These are phyloP conservation scores for Fusarium verticillioides DNA, from an alignment of 2,329 filamentous ascomycete species.

Conservation along the genomic window DNA sequence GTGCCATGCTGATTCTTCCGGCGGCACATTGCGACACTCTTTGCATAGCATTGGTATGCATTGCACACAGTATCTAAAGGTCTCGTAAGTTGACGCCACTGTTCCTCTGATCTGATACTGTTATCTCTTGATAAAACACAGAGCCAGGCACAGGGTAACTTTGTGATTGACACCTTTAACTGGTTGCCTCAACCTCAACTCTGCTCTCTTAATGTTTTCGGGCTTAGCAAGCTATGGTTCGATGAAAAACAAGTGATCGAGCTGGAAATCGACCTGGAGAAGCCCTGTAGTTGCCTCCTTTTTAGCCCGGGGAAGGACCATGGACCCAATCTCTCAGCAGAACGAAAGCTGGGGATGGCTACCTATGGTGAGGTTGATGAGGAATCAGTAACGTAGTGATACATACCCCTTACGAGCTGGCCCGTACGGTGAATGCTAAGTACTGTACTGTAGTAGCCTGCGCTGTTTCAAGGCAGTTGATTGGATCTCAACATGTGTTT, in stretches of 20 bases:
- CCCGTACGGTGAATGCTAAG: background rate
- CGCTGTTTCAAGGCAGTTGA: slow-evolving; percentile 1
- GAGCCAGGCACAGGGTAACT: slow-evolving; percentile 14
- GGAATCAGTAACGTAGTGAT: background rate
- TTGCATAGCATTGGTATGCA: background rate
- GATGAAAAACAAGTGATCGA: slow-evolving; percentile 3
- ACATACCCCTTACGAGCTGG: slow-evolving; percentile 7
- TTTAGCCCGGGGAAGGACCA: slow-evolving; percentile 14
- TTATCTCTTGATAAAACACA: slow-evolving; percentile 13
- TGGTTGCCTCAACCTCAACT: background rate
- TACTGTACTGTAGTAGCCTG: background rate
- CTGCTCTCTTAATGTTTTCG: background rate
- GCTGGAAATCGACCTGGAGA: background rate
- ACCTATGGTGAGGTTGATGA: background rate
- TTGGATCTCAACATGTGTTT: slow-evolving; percentile 37
- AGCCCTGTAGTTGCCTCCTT: slow-evolving; percentile 21
- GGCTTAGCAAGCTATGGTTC: slow-evolving; percentile 22
- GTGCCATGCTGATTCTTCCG: slow-evolving; percentile 24
- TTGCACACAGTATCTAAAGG: background rate
- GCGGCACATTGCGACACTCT: slow-evolving; percentile 11
- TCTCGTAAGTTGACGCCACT: slow-evolving; percentile 24
- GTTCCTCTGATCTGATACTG: slow-evolving; percentile 17
- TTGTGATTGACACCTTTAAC: slow-evolving; percentile 12
- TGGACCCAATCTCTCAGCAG: slow-evolving; percentile 5
- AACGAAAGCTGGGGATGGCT: slow-evolving; percentile 18